Base-by-base conservation (phyloP, 345 rosid genomes). In the Linum lewisii region DNA sequence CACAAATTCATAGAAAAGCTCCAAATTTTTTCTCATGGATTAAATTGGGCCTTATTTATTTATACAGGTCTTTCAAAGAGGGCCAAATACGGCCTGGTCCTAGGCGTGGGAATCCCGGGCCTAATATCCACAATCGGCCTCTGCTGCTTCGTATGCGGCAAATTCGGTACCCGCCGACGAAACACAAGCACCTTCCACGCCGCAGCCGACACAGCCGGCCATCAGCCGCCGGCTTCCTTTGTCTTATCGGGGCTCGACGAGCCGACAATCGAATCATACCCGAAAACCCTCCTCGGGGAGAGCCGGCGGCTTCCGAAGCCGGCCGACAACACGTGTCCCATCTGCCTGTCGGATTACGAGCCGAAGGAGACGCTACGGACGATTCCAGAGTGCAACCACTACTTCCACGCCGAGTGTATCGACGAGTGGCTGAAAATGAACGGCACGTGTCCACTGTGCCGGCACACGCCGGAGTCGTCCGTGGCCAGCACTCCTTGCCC, bases 371-470 rank as follows among this genome's bases (percentile, higher is more conserved):
- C 73, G 5, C 50, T 83, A 18, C 54, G 87, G 71, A 79, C 78
- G 10, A 76, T 83, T 22, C 86, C 86, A 2, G 58, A 69, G 22
- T 85, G 96, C 66, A 72, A 74, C 58, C 96, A 85, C 20, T 77
- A 73, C 66, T 88, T 83, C 66, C 96, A 80, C 50, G 82, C 77
- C 0, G 71, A 71, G 2, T 81, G 96, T 59, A 68, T 85, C 10
- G 80, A 85, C 55, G 77, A 73, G 62, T 88, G 90, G 90, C 78
- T 88, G 36, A 71, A 63, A 59, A 22, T 69, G 63, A 85, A 83
- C 20, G 78, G 76, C 0, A 69, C 87, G 1, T 83, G 88, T 62
- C 90, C 90, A 0, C 16, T 83, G 22, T 88, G 92, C 62, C 76
- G 90, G 24, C 81, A 85, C 36, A 73, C 75, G 4, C 85, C 78